Base-by-base conservation (phyloP, 345 rosid species). In the Melaleuca quinquenervia region DNA sequence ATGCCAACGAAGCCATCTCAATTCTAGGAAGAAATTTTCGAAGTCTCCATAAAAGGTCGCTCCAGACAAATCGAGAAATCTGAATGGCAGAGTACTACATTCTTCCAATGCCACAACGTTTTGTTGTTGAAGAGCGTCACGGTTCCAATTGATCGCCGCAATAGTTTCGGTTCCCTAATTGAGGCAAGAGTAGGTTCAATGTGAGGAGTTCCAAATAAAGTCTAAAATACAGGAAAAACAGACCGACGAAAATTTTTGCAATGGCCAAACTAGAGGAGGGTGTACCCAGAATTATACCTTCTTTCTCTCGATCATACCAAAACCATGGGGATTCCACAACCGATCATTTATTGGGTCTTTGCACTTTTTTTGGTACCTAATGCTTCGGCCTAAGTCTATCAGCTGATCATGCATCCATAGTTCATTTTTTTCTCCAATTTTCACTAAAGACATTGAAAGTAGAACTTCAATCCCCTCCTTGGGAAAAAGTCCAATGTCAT, bases 401-500 rank as follows among this genome's bases (percentile, higher is more conserved):
- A 86, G 82, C 0, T 86, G 84, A 78, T 86, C 82, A 36, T 86
- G 87, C 87, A 86, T 86, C 50, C 84, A 29, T 11, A 86, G n/a
- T 7, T 1, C 11, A 22, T 60, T 21, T 6, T 24, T 26, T 3
- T 48, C 82, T 8, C 9, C 45, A 60, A 86, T 58, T 15, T 86
- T 86, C 51, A 86, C 83, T 1, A 86, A 44, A 15, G 87, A 86
- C 84, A 22, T 44, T 36, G 29, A 49, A 50, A 44, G 50, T 9
- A 80, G 62, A 24, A 27, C 10, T 20, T 86, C 70, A 50, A 48
- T 29, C 20, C 50, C 84, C 24, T 50, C 82, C 8, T 8, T 1
- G 1, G 84, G 58, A 56, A 41, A 44, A 36, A n/a, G 0, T 6
- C 16, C 62, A 32, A 5, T 7, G 2, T 50, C 82, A 7, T 82